Evolutionary conservation across 2,329 filamentous ascomycete species (phyloP), one percentile per base, ranked within the genome.

Genomic region (Fonsecaea multimorphosa): DNA sequence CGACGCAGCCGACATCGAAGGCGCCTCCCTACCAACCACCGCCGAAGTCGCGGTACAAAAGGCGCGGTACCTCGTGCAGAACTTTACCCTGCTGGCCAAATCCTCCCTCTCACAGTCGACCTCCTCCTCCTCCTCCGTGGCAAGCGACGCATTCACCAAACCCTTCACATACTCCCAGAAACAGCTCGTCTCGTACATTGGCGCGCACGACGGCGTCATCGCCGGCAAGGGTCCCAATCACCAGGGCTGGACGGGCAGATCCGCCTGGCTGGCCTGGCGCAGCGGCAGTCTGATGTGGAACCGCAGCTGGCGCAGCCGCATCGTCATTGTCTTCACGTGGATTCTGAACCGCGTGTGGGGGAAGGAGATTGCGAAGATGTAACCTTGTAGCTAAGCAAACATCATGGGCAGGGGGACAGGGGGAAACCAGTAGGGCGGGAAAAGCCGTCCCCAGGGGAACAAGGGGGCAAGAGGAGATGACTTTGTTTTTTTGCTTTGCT

Each of bases 231-330:
- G 75, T 5, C 63, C 46, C 27, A 63, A 68, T 29, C 27, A 63
- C 29, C 61, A 68, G 22, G 69, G 68, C 27, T 81, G 77, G 77
- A 81, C 78, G 7, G 80, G 79, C 0, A 66, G 74, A 8, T 71
- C 72, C 24, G 80, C 80, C 2, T 82, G 80, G 80, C 38, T 81
- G 40, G 79, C 79, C 0, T 82, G 80, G 80, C 72, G 79, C 55
- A 76, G 74, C 54, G 77, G 77, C 1, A 77, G 73, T 65, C 70
- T 76, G 66, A 75, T 72, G 59, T 79, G 75, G 76, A 75, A 72
- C 49, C 73, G 74, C 65, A 77, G 71, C 68, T 76, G 73, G 76
- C 70, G 74, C 40, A 71, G 68, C 59, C 72, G 68, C 59, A 55
- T 74, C 7, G 75, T 75, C 73, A 77, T 78, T 31, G 64, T 72